Base-by-base conservation (phyloP, 306 rosid genomes). In the Castanopsis chinensis region DNA sequence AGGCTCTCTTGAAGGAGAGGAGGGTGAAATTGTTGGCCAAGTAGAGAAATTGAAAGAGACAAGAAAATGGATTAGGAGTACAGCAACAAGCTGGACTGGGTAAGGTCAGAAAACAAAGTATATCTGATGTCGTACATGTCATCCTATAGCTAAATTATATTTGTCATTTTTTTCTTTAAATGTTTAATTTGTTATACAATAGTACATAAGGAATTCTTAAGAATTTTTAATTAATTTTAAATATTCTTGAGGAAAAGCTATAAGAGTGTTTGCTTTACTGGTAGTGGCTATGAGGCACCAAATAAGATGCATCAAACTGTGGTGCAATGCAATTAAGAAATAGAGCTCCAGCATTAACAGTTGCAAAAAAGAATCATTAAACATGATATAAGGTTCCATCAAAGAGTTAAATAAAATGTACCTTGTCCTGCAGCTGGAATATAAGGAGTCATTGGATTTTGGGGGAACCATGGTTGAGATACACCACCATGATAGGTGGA, bases 381-480 rank as follows among this genome's bases (percentile, higher is more conserved):
- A 72, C 58, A 32, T 63, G 33, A 78, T 20, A 78, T 56, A 19
- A 71, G 72, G 51, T 35, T 83, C 75, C 25, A 49, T 37, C 59
- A 54, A 49, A 59, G 76, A 52, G 51, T 74, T 74, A 73, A 27
- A 27, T 45, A 20, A 86, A 58, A 45, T 69, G 18, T 80, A 94
- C 98, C 97, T 83, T 89, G 91, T 76, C 91, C 98, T 32, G 89
- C 77, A 64, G 89, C 74, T 23, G 94, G 86, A 74, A 87, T 76
- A 83, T 81, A 90, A 5, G 98, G 86, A 28, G 83, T 20, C 73
- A 28, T 81, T 52, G 89, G 63, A 79, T 83, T 90, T 82, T 87
- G 90, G 6, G 96, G 87, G 69, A 90, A 88, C 97, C 98, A 94
- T 65, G 97, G 84, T 76, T 89, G 91, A 79, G 90, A 78, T 51